Evolutionary conservation across 495 filamentous ascomycete genomes (phyloP).

Genomic region (Penicillium turbatum): DNA sequence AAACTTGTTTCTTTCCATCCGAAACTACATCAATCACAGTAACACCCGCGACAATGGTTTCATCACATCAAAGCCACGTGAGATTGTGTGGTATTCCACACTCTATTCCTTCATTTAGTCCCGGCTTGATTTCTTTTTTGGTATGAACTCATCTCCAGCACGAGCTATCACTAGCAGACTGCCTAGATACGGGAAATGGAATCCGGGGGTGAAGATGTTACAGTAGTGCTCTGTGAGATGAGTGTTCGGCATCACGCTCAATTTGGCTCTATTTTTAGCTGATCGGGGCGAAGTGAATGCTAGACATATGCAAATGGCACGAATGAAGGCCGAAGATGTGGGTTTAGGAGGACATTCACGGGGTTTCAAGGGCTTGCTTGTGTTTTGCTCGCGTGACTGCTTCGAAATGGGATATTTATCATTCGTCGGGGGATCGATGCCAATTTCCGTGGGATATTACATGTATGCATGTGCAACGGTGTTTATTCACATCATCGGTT

Average conservation of each 20-base stretch:
- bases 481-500: too few species aligned
- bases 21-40: neutral
- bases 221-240: constrained; percentile 4
- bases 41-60: neutral
- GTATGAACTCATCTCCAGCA: neutral
- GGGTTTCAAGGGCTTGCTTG: too few species aligned
- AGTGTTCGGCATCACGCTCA: neutral
- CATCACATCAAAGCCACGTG: neutral
- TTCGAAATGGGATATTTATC: too few species aligned
- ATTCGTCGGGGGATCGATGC: too few species aligned
- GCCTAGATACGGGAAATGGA: neutral
- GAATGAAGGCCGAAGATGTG: neutral
- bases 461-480: too few species aligned
- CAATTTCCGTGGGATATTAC: too few species aligned
- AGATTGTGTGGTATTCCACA: neutral
- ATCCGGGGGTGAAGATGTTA: neutral
- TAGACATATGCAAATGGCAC: neutral
- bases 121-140: too few species aligned
- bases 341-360: too few species aligned
- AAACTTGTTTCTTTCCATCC: neutral
- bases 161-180: too few species aligned
- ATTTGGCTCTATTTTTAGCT: neutral
- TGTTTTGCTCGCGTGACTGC: neutral
- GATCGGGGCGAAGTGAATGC: neutral
- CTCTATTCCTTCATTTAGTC: neutral